Evolutionary conservation across 164 flowering plant genomes (phyloP).

Genomic region (Umbellularia californica): DNA sequence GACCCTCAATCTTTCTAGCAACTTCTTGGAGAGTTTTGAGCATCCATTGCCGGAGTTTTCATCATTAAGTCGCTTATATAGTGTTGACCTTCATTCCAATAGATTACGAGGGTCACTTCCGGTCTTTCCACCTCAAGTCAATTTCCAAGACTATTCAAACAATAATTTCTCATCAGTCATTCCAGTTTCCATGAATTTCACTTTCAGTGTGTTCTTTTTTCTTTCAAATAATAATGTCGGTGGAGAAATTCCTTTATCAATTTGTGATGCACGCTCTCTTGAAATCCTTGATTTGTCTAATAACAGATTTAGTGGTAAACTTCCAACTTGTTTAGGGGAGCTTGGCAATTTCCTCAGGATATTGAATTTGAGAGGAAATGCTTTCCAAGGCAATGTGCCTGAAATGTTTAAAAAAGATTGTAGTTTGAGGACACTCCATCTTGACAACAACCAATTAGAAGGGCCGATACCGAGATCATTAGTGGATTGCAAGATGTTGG

Average conservation of each 20-base stretch:
- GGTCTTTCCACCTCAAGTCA: not conserved
- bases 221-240: not conserved
- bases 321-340: not conserved
- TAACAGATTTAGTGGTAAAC: not conserved
- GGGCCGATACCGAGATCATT: not conserved
- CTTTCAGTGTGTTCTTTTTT: not conserved
- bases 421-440: not conserved
- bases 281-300: not conserved
- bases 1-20: not conserved
- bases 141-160: not conserved
- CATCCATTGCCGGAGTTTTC: not conserved
- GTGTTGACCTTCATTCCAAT: slow-evolving; percentile 8
- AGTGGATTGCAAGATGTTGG: not conserved
- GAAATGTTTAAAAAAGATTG: not conserved
- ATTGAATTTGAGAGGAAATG: not conserved
- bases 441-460: not conserved
- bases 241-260: not conserved
- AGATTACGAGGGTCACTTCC: slow-evolving; percentile 16
- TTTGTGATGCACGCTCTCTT: not conserved
- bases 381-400: not conserved
- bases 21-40: not conserved
- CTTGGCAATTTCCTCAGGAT: not conserved
- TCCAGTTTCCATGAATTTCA: not conserved
- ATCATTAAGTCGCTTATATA: rapidly evolving
- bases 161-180: not conserved